Evolutionary conservation across 495 filamentous ascomycete species (phyloP).

Genomic region (Xylaria cubensis): DNA sequence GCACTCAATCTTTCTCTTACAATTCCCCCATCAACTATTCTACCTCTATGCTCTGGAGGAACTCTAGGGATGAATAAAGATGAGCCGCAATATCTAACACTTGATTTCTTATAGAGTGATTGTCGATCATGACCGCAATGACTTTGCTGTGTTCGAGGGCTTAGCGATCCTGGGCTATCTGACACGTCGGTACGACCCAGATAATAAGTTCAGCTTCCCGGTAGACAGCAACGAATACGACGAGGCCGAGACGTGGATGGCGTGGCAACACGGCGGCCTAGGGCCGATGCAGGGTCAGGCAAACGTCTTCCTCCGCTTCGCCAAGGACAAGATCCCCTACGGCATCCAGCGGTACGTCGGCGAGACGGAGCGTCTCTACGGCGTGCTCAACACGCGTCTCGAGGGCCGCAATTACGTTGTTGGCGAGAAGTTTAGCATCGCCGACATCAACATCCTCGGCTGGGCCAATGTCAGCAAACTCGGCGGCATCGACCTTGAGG

Average conservation of each 20-base stretch:
- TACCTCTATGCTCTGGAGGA: neutral
- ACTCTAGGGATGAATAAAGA: neutral
- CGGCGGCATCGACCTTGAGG: slow-evolving; percentile 67
- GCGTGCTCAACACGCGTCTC: slow-evolving; percentile 75
- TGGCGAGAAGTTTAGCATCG: slow-evolving; percentile 77
- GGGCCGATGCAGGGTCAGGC: slow-evolving; percentile 90
- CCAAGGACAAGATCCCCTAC: slow-evolving; percentile 79
- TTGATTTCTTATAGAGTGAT: slow-evolving; percentile 52
- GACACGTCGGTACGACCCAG: slow-evolving; percentile 74
- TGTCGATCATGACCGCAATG: slow-evolving; percentile 66
- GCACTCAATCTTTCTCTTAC: neutral
- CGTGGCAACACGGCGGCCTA: slow-evolving; percentile 65
- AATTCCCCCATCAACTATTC: neutral
- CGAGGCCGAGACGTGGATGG: slow-evolving; percentile 72
- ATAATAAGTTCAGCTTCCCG: slow-evolving; percentile 79
- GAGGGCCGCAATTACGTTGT: slow-evolving; percentile 65
- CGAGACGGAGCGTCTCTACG: slow-evolving; percentile 79
- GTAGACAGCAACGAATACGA: slow-evolving; percentile 71
- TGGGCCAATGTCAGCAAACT: slow-evolving; percentile 60
- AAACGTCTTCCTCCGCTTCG: slow-evolving; percentile 82
- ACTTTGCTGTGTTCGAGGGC: slow-evolving; percentile 77
- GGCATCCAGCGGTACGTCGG: slow-evolving; percentile 77
- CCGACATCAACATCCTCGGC: slow-evolving; percentile 75
- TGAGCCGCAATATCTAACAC: neutral
- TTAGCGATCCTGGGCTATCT: slow-evolving; percentile 81